Conservation (phyloP, 2,329 filamentous ascomycete species). For the Nothopassalora personata region DNA sequence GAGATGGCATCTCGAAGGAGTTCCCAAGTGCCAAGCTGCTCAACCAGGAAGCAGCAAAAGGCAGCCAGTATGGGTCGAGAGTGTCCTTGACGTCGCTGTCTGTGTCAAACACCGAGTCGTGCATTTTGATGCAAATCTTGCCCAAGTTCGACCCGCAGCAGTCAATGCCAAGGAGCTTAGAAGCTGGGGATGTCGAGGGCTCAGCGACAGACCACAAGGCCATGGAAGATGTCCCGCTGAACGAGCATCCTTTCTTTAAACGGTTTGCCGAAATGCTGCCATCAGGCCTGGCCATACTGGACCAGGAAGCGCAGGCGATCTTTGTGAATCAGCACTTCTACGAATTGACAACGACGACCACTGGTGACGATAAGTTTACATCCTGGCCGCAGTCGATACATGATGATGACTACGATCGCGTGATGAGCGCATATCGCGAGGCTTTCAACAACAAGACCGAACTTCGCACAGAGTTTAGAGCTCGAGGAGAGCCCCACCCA, state of each 20-base stretch:
- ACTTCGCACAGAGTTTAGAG: constrained; percentile 41
- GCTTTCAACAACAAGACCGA: constrained; percentile 37
- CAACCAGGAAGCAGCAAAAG: neutral
- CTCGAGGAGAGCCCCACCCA: constrained; percentile 28
- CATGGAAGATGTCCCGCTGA: constrained; percentile 21
- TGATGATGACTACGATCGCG: constrained; percentile 40
- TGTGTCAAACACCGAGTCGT: neutral
- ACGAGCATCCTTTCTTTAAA: constrained; percentile 41
- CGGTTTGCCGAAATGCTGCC: constrained; percentile 43
- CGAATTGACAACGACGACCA: constrained; percentile 40
- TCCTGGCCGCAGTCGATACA: constrained; percentile 45
- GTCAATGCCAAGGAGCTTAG: neutral
- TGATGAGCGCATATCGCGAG: constrained; percentile 41
- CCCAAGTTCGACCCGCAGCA: constrained; percentile 13
- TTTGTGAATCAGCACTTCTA: constrained; percentile 46
- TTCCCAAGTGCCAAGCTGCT: constrained; percentile 19
- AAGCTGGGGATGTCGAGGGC: neutral
- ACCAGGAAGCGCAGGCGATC: constrained; percentile 40
- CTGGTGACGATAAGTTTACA: constrained; percentile 37
- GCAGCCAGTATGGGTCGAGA: constrained; percentile 9
- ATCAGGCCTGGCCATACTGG: constrained; percentile 43
- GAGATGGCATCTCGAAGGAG: constrained; percentile 20
- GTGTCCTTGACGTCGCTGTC: constrained; percentile 26
- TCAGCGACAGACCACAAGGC: neutral
- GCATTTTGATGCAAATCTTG: constrained; percentile 23